A percentile compares a stretch with the other conserved stretches of the same genome.
These are phyloP conservation scores for Colletotrichum orchidophilum DNA, from an alignment of 2,329 filamentous ascomycete genomes.

Conservation along the genomic window DNA sequence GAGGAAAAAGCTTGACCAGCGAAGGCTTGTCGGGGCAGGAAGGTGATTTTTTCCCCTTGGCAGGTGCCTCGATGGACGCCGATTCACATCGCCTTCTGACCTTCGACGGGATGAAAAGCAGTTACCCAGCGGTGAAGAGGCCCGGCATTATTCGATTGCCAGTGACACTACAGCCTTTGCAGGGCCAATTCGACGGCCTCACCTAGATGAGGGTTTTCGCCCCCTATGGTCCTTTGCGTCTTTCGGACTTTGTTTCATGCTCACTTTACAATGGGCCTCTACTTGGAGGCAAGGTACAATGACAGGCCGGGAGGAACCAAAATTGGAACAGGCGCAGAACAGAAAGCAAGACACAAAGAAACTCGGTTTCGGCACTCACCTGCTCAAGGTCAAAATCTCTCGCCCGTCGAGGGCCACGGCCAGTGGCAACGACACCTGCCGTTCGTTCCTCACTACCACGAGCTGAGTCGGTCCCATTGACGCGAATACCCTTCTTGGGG, in stretches of 20 bases:
- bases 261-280: background rate
- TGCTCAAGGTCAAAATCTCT: conserved; percentile 86
- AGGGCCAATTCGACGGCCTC: background rate
- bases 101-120: background rate
- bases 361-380: conserved; percentile 60
- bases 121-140: background rate
- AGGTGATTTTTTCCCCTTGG: background rate
- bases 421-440: conserved; percentile 66
- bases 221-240: background rate
- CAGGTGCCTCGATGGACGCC: background rate
- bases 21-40: background rate
- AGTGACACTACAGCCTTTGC: background rate
- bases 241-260: conserved; percentile 8
- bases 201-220: conserved; percentile 17
- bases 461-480: conserved; percentile 67
- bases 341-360: conserved; percentile 34
- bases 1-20: background rate
- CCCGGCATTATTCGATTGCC: background rate
- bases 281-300: background rate
- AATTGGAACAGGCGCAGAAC: conserved; percentile 24
- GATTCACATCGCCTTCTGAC: background rate
- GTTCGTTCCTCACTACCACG: conserved; percentile 83
- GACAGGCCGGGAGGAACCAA: background rate
- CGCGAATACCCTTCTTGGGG: conserved; percentile 57
- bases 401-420: conserved; percentile 76